A percentile compares a stretch with the other conserved stretches of the same genome.
Evolutionary conservation across 257 asterid species (phyloP).

Genomic region (Leonotis leonurus): DNA sequence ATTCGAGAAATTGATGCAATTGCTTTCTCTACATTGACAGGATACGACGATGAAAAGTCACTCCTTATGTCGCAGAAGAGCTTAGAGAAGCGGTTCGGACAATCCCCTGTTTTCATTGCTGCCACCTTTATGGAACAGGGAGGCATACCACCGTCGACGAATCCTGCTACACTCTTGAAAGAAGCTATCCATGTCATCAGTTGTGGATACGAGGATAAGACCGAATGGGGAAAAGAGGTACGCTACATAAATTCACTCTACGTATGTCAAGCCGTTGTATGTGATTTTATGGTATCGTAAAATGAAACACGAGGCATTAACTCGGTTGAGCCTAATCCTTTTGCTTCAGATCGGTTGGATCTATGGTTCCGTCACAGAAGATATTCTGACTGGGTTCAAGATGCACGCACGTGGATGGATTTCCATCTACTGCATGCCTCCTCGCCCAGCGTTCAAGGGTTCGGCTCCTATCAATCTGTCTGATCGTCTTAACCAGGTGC

Average conservation of each 20-base stretch:
- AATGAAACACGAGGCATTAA: background rate
- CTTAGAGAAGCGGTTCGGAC: constrained; percentile 93
- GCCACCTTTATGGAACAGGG: constrained; percentile 91
- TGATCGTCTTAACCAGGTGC: constrained; percentile 91
- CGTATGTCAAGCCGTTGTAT: background rate
- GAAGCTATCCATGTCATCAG: constrained; percentile 98
- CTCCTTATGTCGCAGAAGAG: constrained; percentile 91
- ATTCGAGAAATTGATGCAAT: constrained; percentile 1
- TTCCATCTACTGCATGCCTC: constrained; percentile 85
- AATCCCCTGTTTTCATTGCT: constrained; percentile 88
- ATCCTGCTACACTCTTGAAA: constrained; percentile 70
- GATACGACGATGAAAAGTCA: constrained; percentile 56
- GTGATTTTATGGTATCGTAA: background rate
- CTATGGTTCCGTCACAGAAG: constrained; percentile 91
- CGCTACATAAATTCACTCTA: too few species aligned
- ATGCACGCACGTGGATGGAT: constrained; percentile 95
- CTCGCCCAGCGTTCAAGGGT: constrained; percentile 88
- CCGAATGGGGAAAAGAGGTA: constrained; percentile 99
- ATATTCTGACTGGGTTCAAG: constrained; percentile 87
- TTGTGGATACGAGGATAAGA: constrained; percentile 93
- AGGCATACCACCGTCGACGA: constrained; percentile 83
- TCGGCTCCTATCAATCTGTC: constrained; percentile 95
- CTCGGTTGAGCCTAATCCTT: background rate
- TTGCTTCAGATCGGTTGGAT: constrained; percentile 82
- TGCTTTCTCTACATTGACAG: constrained; percentile 33